A percentile compares a stretch with the other conserved stretches of the same genome.
phyloP scores from a whole-genome alignment of 345 rosid genomes.

The Streptanthus diversifolius region DNA sequence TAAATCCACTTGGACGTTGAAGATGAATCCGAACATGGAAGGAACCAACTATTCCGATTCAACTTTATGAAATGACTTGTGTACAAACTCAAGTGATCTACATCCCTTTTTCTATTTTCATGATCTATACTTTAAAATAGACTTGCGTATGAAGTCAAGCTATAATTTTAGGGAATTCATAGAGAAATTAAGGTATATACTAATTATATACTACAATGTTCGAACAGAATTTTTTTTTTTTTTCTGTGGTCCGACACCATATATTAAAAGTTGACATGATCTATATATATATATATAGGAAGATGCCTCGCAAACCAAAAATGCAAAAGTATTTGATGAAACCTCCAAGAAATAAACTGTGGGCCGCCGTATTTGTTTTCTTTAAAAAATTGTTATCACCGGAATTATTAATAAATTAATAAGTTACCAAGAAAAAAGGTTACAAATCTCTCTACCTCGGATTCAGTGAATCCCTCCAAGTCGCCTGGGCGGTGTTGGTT shows the following conservation, averaged over 20 bases:
- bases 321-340: not conserved
- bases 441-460: constrained; percentile 21
- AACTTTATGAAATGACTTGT: not conserved
- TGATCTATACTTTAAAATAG: not conserved
- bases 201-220: not conserved
- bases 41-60: constrained; percentile 4
- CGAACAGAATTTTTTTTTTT: not conserved
- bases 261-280: not conserved
- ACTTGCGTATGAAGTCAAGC: not conserved
- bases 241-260: not conserved
- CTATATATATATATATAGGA: not conserved
- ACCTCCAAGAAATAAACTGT: not conserved
- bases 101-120: not conserved
- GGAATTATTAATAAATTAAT: not conserved
- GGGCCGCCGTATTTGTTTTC: not conserved
- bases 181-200: not conserved
- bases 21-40: constrained; percentile 15
- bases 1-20: constrained; percentile 9
- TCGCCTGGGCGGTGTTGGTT: constrained; percentile 27
- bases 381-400: not conserved
- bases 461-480: constrained; percentile 32
- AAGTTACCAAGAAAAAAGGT: not conserved
- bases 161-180: too few relatives aligned
- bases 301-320: not conserved
- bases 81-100: not conserved